Evolutionary conservation across 2,329 filamentous ascomycete genomes (phyloP).

Genomic region (Metarhizium robertsii): DNA sequence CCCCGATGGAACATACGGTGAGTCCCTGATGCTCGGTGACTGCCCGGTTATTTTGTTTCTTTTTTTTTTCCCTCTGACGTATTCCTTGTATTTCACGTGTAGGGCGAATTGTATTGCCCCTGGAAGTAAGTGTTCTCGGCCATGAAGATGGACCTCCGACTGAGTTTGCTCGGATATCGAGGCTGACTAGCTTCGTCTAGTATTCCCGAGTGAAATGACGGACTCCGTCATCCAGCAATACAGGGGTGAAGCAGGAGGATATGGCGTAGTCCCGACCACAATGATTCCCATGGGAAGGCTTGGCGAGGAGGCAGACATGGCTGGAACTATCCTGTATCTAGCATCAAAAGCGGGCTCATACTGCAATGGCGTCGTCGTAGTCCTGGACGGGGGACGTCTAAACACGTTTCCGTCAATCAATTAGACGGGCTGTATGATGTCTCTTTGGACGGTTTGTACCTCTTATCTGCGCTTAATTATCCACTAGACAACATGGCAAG

Average conservation of each 20-base stretch:
- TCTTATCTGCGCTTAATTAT: neutral
- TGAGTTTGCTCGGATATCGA: neutral
- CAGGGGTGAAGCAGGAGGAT: slow-evolving; percentile 15
- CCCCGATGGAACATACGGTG: slow-evolving; percentile 52
- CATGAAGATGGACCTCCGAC: slow-evolving; percentile 1
- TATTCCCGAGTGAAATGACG: slow-evolving; percentile 55
- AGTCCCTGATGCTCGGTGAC: neutral
- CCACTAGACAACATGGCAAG: neutral
- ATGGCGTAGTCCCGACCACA: slow-evolving; percentile 6
- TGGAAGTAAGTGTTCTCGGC: slow-evolving; percentile 31
- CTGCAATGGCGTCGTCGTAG: slow-evolving; percentile 52
- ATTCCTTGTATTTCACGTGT: neutral
- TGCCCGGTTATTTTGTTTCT: too few species aligned
- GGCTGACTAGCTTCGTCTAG: slow-evolving; percentile 18
- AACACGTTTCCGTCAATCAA: slow-evolving; percentile 45
- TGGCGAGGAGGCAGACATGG: slow-evolving; percentile 41
- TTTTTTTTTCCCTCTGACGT: neutral
- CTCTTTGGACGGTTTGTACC: neutral
- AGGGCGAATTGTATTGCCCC: slow-evolving; percentile 39
- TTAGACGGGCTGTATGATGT: slow-evolving; percentile 16
- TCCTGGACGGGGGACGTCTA: slow-evolving; percentile 55
- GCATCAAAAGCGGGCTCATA: slow-evolving; percentile 56
- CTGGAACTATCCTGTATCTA: slow-evolving; percentile 55
- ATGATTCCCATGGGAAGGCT: slow-evolving; percentile 36
- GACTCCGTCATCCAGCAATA: slow-evolving; percentile 33